Conservation (phyloP, 2,329 filamentous ascomycete genomes). For the Juglanconis oblonga region DNA sequence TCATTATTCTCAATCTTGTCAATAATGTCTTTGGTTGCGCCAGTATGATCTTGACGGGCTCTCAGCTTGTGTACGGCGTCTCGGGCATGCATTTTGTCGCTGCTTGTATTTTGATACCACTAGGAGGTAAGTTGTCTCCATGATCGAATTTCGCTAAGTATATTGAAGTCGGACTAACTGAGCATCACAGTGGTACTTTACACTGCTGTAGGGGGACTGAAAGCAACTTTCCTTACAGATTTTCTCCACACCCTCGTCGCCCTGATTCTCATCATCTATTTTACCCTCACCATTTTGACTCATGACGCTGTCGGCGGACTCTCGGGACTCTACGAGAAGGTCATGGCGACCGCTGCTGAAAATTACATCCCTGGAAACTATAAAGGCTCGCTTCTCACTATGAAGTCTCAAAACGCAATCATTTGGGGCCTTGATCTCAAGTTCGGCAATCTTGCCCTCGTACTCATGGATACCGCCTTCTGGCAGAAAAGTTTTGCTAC, state of each 20-base stretch:
- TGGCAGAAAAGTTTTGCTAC: conserved; percentile 52
- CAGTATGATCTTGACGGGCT: conserved; percentile 43
- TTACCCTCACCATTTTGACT: conserved; percentile 41
- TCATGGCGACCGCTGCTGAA: conserved; percentile 37
- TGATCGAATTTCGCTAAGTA: not conserved
- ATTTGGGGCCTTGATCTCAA: conserved; percentile 45
- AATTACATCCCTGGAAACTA: conserved; percentile 44
- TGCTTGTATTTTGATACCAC: conserved; percentile 42
- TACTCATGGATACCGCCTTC: conserved; percentile 51
- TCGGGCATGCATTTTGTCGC: conserved; percentile 47
- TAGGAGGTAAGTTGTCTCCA: conserved; percentile 31
- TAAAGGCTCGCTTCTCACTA: conserved; percentile 43
- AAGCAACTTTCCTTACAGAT: conserved; percentile 48
- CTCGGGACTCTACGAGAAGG: conserved; percentile 42
- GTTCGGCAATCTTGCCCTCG: conserved; percentile 46
- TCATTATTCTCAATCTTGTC: conserved; percentile 37
- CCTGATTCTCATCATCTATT: conserved; percentile 46
- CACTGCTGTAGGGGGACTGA: conserved; percentile 45
- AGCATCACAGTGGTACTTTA: conserved; percentile 38
- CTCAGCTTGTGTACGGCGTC: conserved; percentile 43
- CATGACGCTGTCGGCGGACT: conserved; percentile 40
- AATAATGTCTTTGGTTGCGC: conserved; percentile 44
- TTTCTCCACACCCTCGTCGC: conserved; percentile 46
- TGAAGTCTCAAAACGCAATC: conserved; percentile 42
- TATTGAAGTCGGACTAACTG: not conserved